Conservation (phyloP, 345 rosid species). For the Adansonia digitata region DNA sequence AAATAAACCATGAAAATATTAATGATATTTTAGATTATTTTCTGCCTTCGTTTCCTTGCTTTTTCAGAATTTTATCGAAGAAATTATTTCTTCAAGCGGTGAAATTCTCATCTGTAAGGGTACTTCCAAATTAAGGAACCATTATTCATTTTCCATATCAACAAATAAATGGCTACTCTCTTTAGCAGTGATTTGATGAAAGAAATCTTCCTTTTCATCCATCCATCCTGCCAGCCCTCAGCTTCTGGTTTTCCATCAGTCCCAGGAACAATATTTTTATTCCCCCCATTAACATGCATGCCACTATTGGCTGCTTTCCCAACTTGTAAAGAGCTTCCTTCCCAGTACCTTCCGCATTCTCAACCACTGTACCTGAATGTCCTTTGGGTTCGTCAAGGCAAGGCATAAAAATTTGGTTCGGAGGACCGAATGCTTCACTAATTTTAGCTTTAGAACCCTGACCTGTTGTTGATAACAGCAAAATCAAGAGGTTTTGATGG, state of each 20-base stretch:
- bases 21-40: background rate
- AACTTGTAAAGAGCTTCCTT: constrained; percentile 28
- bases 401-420: constrained; percentile 11
- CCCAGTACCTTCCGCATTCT: constrained; percentile 26
- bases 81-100: background rate
- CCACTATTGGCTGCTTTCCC: constrained; percentile 15
- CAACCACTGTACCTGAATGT: constrained; percentile 22
- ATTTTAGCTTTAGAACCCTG: constrained; percentile 24
- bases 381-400: constrained; percentile 26
- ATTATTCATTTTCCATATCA: background rate
- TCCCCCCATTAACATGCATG: constrained; percentile 15
- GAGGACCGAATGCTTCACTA: constrained; percentile 20
- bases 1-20: background rate
- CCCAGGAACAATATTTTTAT: constrained; percentile 19
- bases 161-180: constrained; percentile 39
- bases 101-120: background rate
- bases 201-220: constrained; percentile 71
- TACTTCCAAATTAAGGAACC: background rate
- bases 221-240: constrained; percentile 31
- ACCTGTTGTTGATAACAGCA: constrained; percentile 39
- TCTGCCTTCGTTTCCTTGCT: background rate
- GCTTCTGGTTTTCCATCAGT: constrained; percentile 29
- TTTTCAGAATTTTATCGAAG: background rate
- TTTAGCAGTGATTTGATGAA: constrained; percentile 76
- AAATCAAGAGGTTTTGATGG: constrained; percentile 94